Evolutionary conservation across 2,329 filamentous ascomycete genomes (phyloP), one percentile per base, ranked within the genome.

Genomic region (Didymella lethalis): DNA sequence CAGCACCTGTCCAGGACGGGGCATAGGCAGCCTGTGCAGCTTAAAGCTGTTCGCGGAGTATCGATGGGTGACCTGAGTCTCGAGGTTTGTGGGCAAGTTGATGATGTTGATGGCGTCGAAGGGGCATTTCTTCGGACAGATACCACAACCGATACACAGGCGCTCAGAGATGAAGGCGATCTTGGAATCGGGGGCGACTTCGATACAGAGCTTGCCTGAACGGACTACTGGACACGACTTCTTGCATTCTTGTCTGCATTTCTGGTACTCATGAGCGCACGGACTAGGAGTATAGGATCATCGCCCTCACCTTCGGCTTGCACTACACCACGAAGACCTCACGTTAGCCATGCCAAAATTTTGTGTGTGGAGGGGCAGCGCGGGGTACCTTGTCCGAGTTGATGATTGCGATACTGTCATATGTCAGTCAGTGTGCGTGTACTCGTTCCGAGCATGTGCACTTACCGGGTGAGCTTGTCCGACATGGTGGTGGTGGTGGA

Each of bases 11-110:
- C 95, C 95, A 31, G 95, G 94, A 61, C 95, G 89, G 64, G 95
- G 95, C 86, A 94, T 97, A 57, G 96, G 95, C 75, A 98, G 85
- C 71, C 96, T 89, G 81, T 99, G 95, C 68, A 99, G 88, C 86
- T 99, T 99, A 88, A 99, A 99, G 83, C 93, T 97, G 86, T 99
- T 99, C 78, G 95, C 94, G 54, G 94, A 96, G 84, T 99, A 99
- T 77, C 95, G 91, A 80, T 99, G 96, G 69, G 95, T 98, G 75
- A 99, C 93, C 79, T 98, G 91, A 67, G 90, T 96, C 81, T 99
- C 95, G 80, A 99, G 90, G 82, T 99, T 99, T 78, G 95, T 99
- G 70, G 96, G 95, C 85, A 99, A 84, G 84, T 99, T 99, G 92
- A 99, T 99, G 80, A 99, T 99, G 79, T 94, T 96, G 82, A 99